These are phyloP conservation scores for Peronospora destructor DNA, from an alignment of 352 stramenopile genomes.

Conservation along the genomic window DNA sequence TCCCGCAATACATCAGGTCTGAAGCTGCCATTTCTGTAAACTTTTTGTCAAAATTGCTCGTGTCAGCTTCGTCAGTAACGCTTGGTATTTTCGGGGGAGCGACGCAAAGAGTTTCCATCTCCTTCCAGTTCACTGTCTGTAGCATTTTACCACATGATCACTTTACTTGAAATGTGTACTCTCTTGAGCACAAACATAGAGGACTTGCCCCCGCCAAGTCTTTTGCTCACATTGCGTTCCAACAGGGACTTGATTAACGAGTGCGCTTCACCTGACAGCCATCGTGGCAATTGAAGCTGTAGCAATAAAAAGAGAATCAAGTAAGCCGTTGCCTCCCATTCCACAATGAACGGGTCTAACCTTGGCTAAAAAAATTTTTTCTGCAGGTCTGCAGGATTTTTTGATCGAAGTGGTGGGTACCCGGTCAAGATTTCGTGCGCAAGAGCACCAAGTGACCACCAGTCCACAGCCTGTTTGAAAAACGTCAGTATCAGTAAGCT, in stretches of 20 bases:
- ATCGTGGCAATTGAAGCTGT: constrained; percentile 70
- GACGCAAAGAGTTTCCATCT: constrained; percentile 86
- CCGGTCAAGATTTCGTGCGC: constrained; percentile 76
- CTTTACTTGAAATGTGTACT: constrained; percentile 43
- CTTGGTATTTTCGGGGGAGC: constrained; percentile 84
- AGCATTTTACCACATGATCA: constrained; percentile 2
- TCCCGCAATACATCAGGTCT: constrained; percentile 56
- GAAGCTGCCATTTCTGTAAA: constrained; percentile 72
- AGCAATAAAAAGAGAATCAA: neutral
- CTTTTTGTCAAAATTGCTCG: constrained; percentile 92
- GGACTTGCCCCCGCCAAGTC: constrained; percentile 89
- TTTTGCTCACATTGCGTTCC: constrained; percentile 92
- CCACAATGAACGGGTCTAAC: constrained; percentile 10
- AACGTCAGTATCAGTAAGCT: constrained; percentile 5
- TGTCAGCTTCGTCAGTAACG: constrained; percentile 87
- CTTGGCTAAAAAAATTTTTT: constrained; percentile 78
- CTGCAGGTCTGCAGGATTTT: constrained; percentile 61
- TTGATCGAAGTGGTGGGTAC: constrained; percentile 64
- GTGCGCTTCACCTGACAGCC: constrained; percentile 82
- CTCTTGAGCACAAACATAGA: constrained; percentile 98
- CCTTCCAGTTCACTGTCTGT: constrained; percentile 87
- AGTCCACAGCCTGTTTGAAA: constrained; percentile 56
- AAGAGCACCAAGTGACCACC: constrained; percentile 79
- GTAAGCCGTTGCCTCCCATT: neutral
- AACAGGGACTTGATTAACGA: constrained; percentile 94